phyloP scores from a whole-genome alignment of 352 stramenopile species.

The Globisporangium recalcitrans region DNA sequence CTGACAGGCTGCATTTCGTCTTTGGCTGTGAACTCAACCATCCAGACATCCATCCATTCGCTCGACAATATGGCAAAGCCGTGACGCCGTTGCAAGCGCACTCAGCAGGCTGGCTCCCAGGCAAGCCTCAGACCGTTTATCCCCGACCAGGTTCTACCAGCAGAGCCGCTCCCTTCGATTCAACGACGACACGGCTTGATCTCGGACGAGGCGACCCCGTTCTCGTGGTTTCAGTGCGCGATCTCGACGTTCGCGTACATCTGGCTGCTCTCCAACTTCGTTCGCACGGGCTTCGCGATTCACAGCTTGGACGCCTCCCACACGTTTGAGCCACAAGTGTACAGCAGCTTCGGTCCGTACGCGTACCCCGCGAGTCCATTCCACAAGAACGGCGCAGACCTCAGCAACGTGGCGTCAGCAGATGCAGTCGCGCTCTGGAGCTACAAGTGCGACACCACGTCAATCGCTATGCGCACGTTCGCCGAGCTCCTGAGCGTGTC shows the following conservation, averaged over 20 bases:
- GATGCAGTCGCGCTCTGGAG: conserved; percentile 15
- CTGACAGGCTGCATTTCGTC: no score
- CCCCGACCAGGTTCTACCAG: no score
- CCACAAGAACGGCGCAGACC: background rate
- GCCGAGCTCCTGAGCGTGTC: conserved; percentile 3
- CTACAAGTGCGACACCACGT: conserved; percentile 19
- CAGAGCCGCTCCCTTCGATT: no score
- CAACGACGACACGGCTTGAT: background rate
- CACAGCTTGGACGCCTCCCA: background rate
- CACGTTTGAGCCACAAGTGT: conserved; percentile 8
- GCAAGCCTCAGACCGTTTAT: no score
- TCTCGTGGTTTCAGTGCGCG: conserved; percentile 4
- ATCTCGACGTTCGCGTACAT: conserved; percentile 9
- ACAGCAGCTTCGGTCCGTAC: conserved; percentile 14
- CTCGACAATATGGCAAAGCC: no score
- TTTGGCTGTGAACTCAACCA: no score
- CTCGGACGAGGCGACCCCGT: background rate
- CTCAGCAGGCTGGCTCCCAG: no score
- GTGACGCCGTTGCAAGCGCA: no score
- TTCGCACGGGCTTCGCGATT: conserved; percentile 13
- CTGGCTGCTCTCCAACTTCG: conserved; percentile 13
- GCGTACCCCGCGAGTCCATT: conserved; percentile 12
- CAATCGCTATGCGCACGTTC: conserved; percentile 10
- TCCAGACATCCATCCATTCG: no score
- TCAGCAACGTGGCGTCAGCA: background rate